Base-by-base conservation (phyloP, 2,329 filamentous ascomycete genomes). In the Cordyceps militaris region DNA sequence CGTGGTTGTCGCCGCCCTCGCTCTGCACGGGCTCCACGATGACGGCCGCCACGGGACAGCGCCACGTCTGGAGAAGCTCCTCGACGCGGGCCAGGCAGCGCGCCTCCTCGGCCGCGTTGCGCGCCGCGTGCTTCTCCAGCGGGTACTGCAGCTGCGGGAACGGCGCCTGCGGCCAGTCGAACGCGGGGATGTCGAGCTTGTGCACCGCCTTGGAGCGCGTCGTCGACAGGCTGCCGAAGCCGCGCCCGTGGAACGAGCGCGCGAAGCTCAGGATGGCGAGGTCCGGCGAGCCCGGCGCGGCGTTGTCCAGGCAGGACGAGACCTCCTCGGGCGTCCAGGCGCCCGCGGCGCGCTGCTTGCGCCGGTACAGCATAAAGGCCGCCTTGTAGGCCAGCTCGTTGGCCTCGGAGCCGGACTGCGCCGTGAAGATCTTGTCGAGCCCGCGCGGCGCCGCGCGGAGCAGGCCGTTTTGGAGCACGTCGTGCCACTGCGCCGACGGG, bases 311-410 rank as follows among this genome's bases (percentile, higher is more conserved):
- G 64, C 81, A 78, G 3, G 84, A 84, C 58, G 71, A 65, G 55
- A 88, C 79, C 68, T 93, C 89, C 66, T 88, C 82, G 28, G 81
- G 74, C 6, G 84, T 84, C 76, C 91, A 92, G 30, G 88, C 86
- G 43, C 84, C 73, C 58, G 83, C 76, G 40, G 87, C 87, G 65
- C 89, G 87, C 76, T 90, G 78, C 60, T 83, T 79, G 67, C 87
- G 87, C 51, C 86, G 80, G 71, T 84, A 84, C 76, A 84, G 90
- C 86, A 93, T 93, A 75, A 92, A 91, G 26, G 89, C 88, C 14
- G 89, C 89, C 76, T 93, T 93, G 80, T 88, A 93, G 57, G 89
- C 89, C 50, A 88, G 85, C 74, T 93, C 89, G 73, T 92, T 92
- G 71, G 89, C 89, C 69, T 93, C 89, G 34, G 87, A 91, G 59